Conservation (phyloP, 2,329 filamentous ascomycete species). For the Sphaerostilbella broomeana region DNA sequence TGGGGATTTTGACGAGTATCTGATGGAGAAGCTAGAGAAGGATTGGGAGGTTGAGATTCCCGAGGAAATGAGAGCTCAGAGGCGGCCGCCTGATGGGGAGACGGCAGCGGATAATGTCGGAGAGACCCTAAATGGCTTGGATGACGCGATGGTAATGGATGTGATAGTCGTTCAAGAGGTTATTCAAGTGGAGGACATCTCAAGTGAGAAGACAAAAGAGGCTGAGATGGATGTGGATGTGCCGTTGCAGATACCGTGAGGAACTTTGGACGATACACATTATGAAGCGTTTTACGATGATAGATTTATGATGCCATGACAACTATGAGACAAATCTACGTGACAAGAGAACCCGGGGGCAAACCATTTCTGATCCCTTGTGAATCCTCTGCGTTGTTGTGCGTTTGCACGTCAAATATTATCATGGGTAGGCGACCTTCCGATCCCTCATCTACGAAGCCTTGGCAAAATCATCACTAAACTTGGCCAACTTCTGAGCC, state of each 20-base stretch:
- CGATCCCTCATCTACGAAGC: no score
- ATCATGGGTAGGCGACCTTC: no score
- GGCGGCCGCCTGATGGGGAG: background rate
- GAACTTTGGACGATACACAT: background rate
- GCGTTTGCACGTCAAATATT: no score
- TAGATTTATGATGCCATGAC: no score
- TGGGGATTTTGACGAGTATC: constrained; percentile 45
- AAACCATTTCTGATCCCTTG: no score
- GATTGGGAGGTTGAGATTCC: constrained; percentile 43
- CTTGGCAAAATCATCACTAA: constrained; percentile 50
- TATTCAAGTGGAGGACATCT: no score
- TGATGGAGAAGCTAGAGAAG: constrained; percentile 38
- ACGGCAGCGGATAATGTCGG: background rate
- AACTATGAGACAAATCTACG: no score
- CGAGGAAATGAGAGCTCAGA: constrained; percentile 20
- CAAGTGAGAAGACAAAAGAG: background rate
- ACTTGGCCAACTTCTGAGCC: constrained; percentile 60
- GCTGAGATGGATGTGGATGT: constrained; percentile 15
- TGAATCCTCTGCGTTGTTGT: background rate
- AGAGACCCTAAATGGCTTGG: background rate
- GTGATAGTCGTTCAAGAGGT: background rate
- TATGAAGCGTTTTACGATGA: no score
- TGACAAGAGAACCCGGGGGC: no score
- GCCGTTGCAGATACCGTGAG: no score
- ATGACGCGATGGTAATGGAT: constrained; percentile 5